Evolutionary conservation across 805 yeast species (phyloP), one percentile per base, ranked within the genome.

Genomic region (Komagataella pastoris): DNA sequence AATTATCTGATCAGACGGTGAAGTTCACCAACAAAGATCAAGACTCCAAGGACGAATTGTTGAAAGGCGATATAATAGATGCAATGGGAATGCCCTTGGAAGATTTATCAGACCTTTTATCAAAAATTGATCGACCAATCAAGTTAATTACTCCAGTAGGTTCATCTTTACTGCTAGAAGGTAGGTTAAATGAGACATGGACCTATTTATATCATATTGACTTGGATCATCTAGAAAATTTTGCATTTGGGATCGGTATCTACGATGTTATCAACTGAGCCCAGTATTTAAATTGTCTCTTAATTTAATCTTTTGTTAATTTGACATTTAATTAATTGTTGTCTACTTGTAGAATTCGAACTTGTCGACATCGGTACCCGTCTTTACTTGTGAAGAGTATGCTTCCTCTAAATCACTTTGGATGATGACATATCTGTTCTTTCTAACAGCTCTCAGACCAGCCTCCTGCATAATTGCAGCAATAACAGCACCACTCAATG

Each of bases 381-480:
- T 79, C 75, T 93, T 93, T 57, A 95, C 99, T 75, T 93, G 99
- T 45, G 96, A 72, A 52, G 95, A 85, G 72, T 93, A 93, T 6
- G 99, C 99, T 72, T 93, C 99, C 67, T 93, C 99, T 65, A 93
- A 75, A 72, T 93, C 99, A 64, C 84, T 83, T 71, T 93, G 98
- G 63, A 95, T 74, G 58, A 93, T 95, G 69, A 93, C 95, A 67
- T 95, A 93, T 71, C 99, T 80, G 69, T 93, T 93, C 73, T 91
- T 93, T 73, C 99, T 85, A 48, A 93, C 98, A 1, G 99, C 99
- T 60, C 99, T 81, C 59, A 93, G 77, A 58, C 99, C 99, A 24
- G 99, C 99, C 71, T 95, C 99, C 77, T 93, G 99, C 99, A 93
- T 93, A 59, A 93, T 91, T 17, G 99, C 99, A 14, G 99, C 98